Evolutionary conservation across 2,329 filamentous ascomycete species (phyloP).

Genomic region (Aspergillus novoparasiticus): DNA sequence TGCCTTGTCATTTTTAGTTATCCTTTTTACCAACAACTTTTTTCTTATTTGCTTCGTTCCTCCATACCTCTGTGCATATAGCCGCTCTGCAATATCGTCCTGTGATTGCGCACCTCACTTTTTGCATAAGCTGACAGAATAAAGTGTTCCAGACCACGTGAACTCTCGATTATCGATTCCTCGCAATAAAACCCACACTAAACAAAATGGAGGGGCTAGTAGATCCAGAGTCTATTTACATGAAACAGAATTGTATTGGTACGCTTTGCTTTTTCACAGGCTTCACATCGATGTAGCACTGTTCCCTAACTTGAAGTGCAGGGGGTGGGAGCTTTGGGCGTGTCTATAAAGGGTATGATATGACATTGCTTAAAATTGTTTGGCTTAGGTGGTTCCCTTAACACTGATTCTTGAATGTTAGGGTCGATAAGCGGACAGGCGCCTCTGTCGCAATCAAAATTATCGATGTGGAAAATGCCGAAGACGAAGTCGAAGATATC

Average conservation of each 20-base stretch:
- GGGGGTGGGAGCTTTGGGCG: constrained; percentile 98
- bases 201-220: constrained; percentile 55
- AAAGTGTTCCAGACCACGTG: constrained; percentile 5
- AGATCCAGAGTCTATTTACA: constrained; percentile 90
- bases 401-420: constrained; percentile 37
- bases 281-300: background rate
- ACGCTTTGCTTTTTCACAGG: constrained; percentile 32
- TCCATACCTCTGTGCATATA: background rate
- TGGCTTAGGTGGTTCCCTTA: constrained; percentile 3
- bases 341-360: constrained; percentile 88
- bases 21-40: background rate
- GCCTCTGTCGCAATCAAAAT: constrained; percentile 97
- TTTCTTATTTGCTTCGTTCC: background rate
- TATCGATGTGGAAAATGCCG: constrained; percentile 97
- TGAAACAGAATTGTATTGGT: constrained; percentile 90
- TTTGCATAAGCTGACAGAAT: background rate
- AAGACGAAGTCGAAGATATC: constrained; percentile 99
- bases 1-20: constrained; percentile 1
- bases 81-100: background rate
- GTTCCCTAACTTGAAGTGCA: constrained; percentile 41
- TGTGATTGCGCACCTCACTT: background rate
- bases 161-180: background rate
- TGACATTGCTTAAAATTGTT: constrained; percentile 2
- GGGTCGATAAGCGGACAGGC: constrained; percentile 89
- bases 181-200: constrained; percentile 10